A percentile compares a stretch with the other conserved stretches of the same genome.
Evolutionary conservation across 2,329 filamentous ascomycete species (phyloP).

Genomic region (Amauroascus niger): DNA sequence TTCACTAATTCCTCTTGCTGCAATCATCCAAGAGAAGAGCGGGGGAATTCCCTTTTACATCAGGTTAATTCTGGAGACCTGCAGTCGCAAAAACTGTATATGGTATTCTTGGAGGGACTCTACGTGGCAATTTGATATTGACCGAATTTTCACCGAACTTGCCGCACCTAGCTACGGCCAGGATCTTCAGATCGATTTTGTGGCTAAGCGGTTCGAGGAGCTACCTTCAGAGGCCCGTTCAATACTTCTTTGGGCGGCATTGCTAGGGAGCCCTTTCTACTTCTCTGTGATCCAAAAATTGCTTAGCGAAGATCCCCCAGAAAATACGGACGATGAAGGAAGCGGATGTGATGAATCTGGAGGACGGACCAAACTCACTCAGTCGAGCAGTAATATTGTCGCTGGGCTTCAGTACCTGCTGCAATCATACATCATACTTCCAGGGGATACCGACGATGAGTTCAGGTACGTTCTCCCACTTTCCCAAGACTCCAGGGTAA

Average conservation of each 20-base stretch:
- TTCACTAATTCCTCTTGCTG: conserved; percentile 65
- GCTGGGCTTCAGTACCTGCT: conserved; percentile 74
- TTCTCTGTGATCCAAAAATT: conserved; percentile 71
- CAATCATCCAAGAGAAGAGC: conserved; percentile 82
- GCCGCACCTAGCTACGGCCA: conserved; percentile 67
- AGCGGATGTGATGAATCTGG: conserved; percentile 29
- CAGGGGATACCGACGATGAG: conserved; percentile 72
- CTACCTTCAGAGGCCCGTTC: conserved; percentile 63
- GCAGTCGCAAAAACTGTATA: conserved; percentile 75
- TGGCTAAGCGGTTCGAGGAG: conserved; percentile 66
- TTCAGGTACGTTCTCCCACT: conserved; percentile 44
- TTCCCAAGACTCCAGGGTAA: not conserved
- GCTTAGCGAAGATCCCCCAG: conserved; percentile 64
- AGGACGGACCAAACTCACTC: conserved; percentile 41
- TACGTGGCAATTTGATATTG: conserved; percentile 75
- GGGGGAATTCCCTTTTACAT: conserved; percentile 85
- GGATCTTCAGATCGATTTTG: conserved; percentile 71
- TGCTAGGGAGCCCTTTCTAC: conserved; percentile 73
- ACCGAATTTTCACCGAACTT: conserved; percentile 78
- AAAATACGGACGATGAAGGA: conserved; percentile 41
- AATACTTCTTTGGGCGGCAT: conserved; percentile 75
- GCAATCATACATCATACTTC: conserved; percentile 68
- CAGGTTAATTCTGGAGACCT: conserved; percentile 78
- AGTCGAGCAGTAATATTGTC: conserved; percentile 55
- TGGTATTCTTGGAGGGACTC: conserved; percentile 82